These are phyloP conservation scores for Globisporangium camurandrum DNA, from an alignment of 352 stramenopile genomes.

Conservation along the genomic window DNA sequence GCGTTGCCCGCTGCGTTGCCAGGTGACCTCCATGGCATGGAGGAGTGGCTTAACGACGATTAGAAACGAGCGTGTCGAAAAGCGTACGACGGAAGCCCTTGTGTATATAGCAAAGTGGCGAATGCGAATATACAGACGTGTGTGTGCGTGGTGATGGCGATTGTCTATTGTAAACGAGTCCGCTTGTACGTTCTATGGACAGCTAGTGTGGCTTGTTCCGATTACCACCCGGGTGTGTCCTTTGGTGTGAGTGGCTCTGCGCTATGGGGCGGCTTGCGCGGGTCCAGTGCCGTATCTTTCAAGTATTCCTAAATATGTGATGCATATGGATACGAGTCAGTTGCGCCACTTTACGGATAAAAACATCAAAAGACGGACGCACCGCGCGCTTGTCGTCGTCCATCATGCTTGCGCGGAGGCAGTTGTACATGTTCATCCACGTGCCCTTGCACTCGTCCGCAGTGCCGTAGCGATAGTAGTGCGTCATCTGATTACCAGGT, in stretches of 20 bases:
- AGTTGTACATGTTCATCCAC: constrained; percentile 78
- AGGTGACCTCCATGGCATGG: constrained; percentile 68
- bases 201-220: no score
- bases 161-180: no score
- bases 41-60: constrained; percentile 77
- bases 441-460: constrained; percentile 77
- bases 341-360: no score
- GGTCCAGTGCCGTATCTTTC: constrained; percentile 57
- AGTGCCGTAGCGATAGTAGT: constrained; percentile 68
- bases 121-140: no score
- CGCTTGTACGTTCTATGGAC: no score
- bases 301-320: constrained; percentile 40
- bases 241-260: constrained; percentile 64
- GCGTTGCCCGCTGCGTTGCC: constrained; percentile 42
- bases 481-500: constrained; percentile 70
- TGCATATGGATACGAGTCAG: background rate
- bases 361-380: background rate
- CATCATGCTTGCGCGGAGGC: constrained; percentile 74
- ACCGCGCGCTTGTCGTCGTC: constrained; percentile 59
- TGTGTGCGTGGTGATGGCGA: no score
- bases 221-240: constrained; percentile 63
- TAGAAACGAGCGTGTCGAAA: background rate
- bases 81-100: no score
- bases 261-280: constrained; percentile 36
- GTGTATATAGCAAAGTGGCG: no score